Conservation (phyloP, 2,329 filamentous ascomycete species). For the Talaromyces marneffei region DNA sequence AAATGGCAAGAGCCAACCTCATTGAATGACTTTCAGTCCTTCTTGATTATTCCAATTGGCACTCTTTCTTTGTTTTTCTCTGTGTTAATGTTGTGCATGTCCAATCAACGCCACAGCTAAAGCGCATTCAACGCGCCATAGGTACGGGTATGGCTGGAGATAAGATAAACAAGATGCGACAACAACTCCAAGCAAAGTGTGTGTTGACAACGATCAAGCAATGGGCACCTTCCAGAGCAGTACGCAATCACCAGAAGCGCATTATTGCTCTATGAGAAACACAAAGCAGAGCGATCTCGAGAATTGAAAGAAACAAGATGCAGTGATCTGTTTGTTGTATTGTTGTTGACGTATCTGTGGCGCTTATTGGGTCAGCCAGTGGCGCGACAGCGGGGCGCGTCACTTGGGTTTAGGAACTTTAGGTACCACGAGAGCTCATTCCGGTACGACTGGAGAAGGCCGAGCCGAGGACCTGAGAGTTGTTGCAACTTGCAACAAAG, state of each 20-base stretch:
- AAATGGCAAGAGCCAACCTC: background rate
- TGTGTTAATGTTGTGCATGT: background rate
- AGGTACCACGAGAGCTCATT: too few relatives aligned
- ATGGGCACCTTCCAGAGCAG: background rate
- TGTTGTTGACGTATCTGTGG: background rate
- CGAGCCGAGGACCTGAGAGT: background rate
- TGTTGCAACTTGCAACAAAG: background rate
- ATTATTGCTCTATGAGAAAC: background rate
- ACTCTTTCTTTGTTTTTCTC: background rate
- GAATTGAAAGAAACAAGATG: background rate
- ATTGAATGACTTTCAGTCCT: background rate
- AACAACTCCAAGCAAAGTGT: background rate
- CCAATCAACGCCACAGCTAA: background rate
- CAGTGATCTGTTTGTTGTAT: background rate
- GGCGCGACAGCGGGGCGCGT: conserved; percentile 2
- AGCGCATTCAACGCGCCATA: conserved; percentile 14
- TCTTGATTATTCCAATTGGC: background rate
- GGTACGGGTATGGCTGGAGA: conserved; percentile 5
- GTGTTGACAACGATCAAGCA: background rate
- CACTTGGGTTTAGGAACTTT: too few relatives aligned
- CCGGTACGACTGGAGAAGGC: background rate
- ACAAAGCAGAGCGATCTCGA: background rate
- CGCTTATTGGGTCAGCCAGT: background rate
- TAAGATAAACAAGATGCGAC: conserved; percentile 12
- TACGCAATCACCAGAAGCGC: background rate